These are phyloP conservation scores for Ganoderma leucocontextum DNA, from an alignment of 1,284 basidiomycete genomes.

Conservation along the genomic window DNA sequence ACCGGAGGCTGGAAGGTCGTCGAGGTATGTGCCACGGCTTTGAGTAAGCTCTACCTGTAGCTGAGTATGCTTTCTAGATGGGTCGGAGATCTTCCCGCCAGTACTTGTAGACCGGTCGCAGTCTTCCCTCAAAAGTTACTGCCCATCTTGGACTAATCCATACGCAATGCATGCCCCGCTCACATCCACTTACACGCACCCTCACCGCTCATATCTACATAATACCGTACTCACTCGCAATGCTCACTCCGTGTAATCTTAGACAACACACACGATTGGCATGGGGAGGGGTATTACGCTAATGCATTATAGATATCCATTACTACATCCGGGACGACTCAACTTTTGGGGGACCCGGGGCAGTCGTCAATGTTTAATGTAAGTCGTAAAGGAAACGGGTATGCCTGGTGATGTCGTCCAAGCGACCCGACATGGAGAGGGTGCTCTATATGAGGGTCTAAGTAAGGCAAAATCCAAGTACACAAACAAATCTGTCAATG, in stretches of 20 bases:
- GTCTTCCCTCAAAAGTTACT: constrained; percentile 22
- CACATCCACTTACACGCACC: constrained; percentile 13
- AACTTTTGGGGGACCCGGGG: constrained; percentile 18
- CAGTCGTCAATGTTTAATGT: constrained; percentile 9
- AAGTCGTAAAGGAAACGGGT: not conserved
- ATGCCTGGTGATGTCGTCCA: not conserved
- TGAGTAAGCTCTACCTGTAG: constrained; percentile 1
- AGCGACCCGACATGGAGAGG: not conserved
- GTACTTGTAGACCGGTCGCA: constrained; percentile 43
- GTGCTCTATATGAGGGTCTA: constrained; percentile 4
- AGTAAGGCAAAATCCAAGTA: not conserved
- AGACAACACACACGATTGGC: constrained; percentile 16
- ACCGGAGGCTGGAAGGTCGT: constrained; percentile 99
- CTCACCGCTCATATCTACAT: constrained; percentile 28
- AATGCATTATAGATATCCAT: constrained; percentile 31
- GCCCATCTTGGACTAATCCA: constrained; percentile 22
- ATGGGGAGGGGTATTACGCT: constrained; percentile 19
- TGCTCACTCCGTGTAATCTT: constrained; percentile 18
- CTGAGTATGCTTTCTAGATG: constrained; percentile 42
- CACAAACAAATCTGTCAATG: constrained; percentile 7
- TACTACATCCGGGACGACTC: constrained; percentile 18
- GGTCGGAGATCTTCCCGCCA: constrained; percentile 50
- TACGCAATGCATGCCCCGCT: constrained; percentile 11
- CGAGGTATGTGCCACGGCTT: constrained; percentile 67
- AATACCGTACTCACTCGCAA: constrained; percentile 25